Evolutionary conservation across 495 filamentous ascomycete species (phyloP).

Genomic region (Aspergillus mulundensis): DNA sequence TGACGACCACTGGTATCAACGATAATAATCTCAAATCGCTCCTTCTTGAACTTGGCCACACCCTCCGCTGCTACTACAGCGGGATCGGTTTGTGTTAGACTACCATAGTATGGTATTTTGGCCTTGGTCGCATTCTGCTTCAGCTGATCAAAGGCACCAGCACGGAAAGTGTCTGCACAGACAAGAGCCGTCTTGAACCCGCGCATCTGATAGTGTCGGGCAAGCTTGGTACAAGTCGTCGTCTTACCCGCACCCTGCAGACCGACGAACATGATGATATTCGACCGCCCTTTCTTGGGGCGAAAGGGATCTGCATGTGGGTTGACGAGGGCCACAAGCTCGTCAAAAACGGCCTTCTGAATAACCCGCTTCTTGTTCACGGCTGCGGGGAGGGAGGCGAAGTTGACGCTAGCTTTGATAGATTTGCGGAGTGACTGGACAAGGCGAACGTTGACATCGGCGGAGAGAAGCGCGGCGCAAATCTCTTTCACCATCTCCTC

Average conservation of each 20-base stretch:
- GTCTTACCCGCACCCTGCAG: constrained; percentile 97
- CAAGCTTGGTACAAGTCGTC: constrained; percentile 96
- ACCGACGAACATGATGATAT: constrained; percentile 99
- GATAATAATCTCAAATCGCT: constrained; percentile 96
- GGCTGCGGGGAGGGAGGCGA: constrained; percentile 79
- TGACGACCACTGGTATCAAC: constrained; percentile 95
- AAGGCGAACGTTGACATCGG: constrained; percentile 95
- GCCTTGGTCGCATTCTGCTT: constrained; percentile 99
- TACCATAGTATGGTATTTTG: constrained; percentile 98
- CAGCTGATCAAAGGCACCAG: constrained; percentile 95
- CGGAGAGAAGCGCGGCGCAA: constrained; percentile 85
- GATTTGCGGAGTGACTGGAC: constrained; percentile 89
- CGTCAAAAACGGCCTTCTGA: constrained; percentile 96
- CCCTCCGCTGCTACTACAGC: constrained; percentile 89
- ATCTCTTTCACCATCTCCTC: constrained; percentile 98
- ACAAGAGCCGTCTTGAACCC: constrained; percentile 94
- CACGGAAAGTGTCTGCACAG: constrained; percentile 97
- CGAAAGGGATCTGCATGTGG: constrained; percentile 95
- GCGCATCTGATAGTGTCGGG: constrained; percentile 87
- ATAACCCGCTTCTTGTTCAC: constrained; percentile 98
- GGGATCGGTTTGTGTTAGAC: constrained; percentile 91
- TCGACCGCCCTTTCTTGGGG: constrained; percentile 91
- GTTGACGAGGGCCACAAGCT: constrained; percentile 91
- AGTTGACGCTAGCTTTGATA: constrained; percentile 86
- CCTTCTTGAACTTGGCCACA: constrained; percentile 98